Percentiles rank a stretch among this genome's conserved stretches.
Evolutionary conservation across 75 land plant genomes (phyloP).

Genomic region (Pinus tabuliformis): DNA sequence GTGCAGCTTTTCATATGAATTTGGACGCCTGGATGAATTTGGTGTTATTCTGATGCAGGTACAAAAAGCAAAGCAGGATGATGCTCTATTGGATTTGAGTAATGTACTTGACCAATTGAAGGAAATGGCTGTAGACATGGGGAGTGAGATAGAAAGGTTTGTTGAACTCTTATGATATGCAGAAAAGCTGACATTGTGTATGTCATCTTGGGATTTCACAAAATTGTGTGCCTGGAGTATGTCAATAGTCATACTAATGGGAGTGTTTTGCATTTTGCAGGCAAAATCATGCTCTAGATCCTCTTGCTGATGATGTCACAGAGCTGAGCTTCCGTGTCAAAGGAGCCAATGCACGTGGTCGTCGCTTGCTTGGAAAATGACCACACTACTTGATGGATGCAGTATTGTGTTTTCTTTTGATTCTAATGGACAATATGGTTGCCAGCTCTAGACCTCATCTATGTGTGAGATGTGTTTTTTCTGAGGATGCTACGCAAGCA

Average conservation of each 20-base stretch:
- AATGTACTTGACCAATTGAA: conserved; percentile 79
- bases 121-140: conserved; percentile 96
- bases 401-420: too few relatives aligned
- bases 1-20: not conserved
- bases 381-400: too few relatives aligned
- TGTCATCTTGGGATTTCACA: not conserved
- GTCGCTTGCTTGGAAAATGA: conserved; percentile 66
- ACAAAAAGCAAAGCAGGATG: conserved; percentile 88
- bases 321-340: conserved; percentile 53
- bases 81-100: conserved; percentile 79
- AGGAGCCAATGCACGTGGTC: conserved; percentile 58
- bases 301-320: conserved; percentile 55
- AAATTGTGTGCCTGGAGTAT: not conserved
- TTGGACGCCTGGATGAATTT: not conserved
- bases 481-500: too few relatives aligned
- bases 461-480: too few relatives aligned
- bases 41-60: conserved; percentile 37
- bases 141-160: conserved; percentile 80
- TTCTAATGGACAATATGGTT: too few relatives aligned
- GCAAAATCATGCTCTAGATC: conserved; percentile 60
- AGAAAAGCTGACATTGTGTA: not conserved
- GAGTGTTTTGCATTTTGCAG: conserved; percentile 28
- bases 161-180: conserved; percentile 2
- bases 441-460: too few relatives aligned
- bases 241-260: not conserved